phyloP scores from a whole-genome alignment of 140 eudicot genomes.

The Ambrosia hybrid region DNA sequence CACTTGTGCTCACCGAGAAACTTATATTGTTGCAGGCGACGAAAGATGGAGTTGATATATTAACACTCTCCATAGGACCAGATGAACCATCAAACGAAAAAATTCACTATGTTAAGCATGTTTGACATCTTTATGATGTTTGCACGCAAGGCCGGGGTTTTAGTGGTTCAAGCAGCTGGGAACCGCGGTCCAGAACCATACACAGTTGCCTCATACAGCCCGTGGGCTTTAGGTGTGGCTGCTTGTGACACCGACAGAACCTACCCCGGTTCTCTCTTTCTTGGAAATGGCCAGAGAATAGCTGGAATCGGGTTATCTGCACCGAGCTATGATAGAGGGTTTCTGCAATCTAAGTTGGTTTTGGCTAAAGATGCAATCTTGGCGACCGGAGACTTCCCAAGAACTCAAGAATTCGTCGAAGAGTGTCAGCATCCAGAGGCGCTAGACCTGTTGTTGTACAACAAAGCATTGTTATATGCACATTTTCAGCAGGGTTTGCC shows the following conservation, averaged over 20 bases:
- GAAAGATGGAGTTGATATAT: slow-evolving; percentile 84
- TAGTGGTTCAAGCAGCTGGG: slow-evolving; percentile 88
- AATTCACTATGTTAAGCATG: slow-evolving; percentile 68
- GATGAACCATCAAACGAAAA: slow-evolving; percentile 79
- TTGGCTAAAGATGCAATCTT: slow-evolving; percentile 76
- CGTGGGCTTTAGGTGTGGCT: slow-evolving; percentile 90
- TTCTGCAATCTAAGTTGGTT: slow-evolving; percentile 58
- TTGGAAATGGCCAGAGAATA: slow-evolving; percentile 68
- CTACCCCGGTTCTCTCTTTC: slow-evolving; percentile 65
- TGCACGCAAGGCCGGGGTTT: slow-evolving; percentile 79
- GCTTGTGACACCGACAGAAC: slow-evolving; percentile 70
- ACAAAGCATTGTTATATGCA: slow-evolving; percentile 80
- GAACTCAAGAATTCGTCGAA: slow-evolving; percentile 53
- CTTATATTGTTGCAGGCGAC: slow-evolving; percentile 55
- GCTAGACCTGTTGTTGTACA: slow-evolving; percentile 51
- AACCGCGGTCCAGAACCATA: slow-evolving; percentile 80
- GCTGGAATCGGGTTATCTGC: slow-evolving; percentile 87
- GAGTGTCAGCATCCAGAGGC: slow-evolving; percentile 93
- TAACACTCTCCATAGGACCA: slow-evolving; percentile 81
- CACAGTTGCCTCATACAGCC: slow-evolving; percentile 72
- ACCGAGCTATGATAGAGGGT: slow-evolving; percentile 54
- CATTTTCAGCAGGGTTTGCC: slow-evolving; percentile 70
- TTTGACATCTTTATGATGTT: slow-evolving; percentile 80
- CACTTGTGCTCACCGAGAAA: slow-evolving; percentile 8
- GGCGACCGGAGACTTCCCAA: slow-evolving; percentile 56